phyloP scores from a whole-genome alignment of 1,139 yeast genomes.

The Taphrina confusa region DNA sequence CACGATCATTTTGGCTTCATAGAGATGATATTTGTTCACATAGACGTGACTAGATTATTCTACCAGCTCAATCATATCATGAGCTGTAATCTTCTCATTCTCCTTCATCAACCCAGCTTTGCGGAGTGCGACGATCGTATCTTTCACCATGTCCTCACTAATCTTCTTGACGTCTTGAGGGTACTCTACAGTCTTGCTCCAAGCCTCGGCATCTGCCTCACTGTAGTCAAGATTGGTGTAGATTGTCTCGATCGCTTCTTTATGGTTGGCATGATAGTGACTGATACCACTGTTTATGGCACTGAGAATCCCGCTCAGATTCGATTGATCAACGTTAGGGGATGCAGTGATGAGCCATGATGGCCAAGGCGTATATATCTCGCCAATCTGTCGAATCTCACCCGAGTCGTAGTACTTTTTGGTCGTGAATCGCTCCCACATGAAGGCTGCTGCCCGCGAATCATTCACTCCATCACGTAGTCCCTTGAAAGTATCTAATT shows the following conservation, averaged over 20 bases:
- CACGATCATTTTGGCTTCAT: background rate
- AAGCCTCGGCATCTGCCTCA: conserved; percentile 70
- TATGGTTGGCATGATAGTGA: conserved; percentile 61
- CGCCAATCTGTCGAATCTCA: conserved; percentile 81
- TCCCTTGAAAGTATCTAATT: conserved; percentile 68
- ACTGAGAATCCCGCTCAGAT: conserved; percentile 52
- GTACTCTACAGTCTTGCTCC: conserved; percentile 77
- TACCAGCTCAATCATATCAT: conserved; percentile 6
- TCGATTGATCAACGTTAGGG: conserved; percentile 45
- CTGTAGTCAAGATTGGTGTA: conserved; percentile 70
- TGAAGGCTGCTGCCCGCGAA: conserved; percentile 71
- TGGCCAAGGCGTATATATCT: conserved; percentile 94
- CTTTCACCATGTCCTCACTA: conserved; percentile 56
- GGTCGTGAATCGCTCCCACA: conserved; percentile 94
- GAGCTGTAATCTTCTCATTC: conserved; percentile 3
- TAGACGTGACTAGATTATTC: no score
- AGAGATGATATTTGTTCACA: no score
- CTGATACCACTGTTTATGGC: conserved; percentile 68
- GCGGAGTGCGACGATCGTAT: conserved; percentile 49
- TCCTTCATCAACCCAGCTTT: conserved; percentile 41
- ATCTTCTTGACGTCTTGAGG: conserved; percentile 54
- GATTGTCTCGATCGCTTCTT: conserved; percentile 69
- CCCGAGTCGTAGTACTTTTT: conserved; percentile 77
- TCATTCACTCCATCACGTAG: conserved; percentile 77
- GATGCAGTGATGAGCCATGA: conserved; percentile 79